Percentiles rank a stretch among this genome's conserved stretches.
These are phyloP conservation scores for Solanum pinnatisectum DNA, from an alignment of 257 asterid genomes.

Conservation along the genomic window DNA sequence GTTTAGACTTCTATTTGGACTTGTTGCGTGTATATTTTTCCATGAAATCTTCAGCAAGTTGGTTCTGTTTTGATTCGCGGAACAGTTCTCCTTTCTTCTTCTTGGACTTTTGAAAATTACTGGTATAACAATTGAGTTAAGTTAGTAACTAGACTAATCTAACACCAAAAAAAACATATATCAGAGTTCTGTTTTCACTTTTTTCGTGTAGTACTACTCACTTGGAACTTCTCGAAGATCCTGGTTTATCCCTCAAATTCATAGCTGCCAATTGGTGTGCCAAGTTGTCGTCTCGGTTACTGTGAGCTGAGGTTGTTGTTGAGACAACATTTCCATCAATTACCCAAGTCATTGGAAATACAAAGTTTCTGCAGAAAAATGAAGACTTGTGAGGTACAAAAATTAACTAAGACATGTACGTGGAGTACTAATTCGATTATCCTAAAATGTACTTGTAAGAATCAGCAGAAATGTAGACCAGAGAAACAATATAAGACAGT, in stretches of 20 bases:
- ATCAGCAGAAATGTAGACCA: neutral
- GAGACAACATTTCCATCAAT: neutral
- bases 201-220: neutral
- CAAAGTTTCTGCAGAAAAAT: slow-evolving; percentile 7
- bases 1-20: neutral
- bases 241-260: neutral
- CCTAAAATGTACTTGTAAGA: neutral
- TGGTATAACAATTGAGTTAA: neutral
- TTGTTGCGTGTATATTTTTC: neutral
- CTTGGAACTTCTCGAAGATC: neutral
- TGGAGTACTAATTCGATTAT: neutral
- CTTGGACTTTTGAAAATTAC: neutral
- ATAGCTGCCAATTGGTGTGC: neutral
- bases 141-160: neutral
- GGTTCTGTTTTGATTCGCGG: neutral
- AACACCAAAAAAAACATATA: neutral
- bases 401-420: neutral
- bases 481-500: neutral
- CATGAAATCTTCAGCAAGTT: neutral
- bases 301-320: neutral
- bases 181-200: neutral
- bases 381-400: neutral
- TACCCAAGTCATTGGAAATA: slow-evolving; percentile 18
- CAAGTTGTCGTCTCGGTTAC: neutral
- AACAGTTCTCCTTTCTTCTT: neutral